These are phyloP conservation scores for Schizopora paradoxa DNA, from an alignment of 1,284 basidiomycete genomes.

Conservation along the genomic window DNA sequence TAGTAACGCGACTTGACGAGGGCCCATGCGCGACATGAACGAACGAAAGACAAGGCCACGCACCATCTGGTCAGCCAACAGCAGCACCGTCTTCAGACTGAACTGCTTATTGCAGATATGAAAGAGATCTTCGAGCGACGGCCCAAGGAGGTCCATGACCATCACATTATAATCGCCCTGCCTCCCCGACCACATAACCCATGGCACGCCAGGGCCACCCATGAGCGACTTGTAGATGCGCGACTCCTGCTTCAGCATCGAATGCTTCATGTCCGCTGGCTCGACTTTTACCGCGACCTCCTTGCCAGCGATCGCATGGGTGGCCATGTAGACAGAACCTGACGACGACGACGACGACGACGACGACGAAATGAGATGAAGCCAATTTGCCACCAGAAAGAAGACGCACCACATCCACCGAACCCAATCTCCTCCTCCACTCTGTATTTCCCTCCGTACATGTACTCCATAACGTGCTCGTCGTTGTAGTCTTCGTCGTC, in stretches of 20 bases:
- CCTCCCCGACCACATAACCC: conserved; percentile 92
- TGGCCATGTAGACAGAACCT: conserved; percentile 92
- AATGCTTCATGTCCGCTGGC: conserved; percentile 75
- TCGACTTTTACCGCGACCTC: conserved; percentile 97
- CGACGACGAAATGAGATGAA: conserved; percentile 10
- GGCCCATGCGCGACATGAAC: neutral
- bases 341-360: conserved; percentile 11
- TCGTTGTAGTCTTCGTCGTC: conserved; percentile 1
- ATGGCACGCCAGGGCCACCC: conserved; percentile 91
- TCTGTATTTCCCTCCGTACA: conserved; percentile 87
- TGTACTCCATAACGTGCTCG: conserved; percentile 51
- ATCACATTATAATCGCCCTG: conserved; percentile 97
- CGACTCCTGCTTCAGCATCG: conserved; percentile 87
- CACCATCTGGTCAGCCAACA: conserved; percentile 89
- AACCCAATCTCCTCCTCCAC: conserved; percentile 94
- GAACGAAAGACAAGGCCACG: conserved; percentile 30
- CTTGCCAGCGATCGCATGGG: conserved; percentile 93
- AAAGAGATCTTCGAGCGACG: conserved; percentile 92
- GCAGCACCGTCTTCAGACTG: conserved; percentile 86
- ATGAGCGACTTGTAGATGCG: conserved; percentile 91
- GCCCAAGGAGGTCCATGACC: conserved; percentile 93
- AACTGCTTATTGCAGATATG: conserved; percentile 93
- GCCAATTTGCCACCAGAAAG: conserved; percentile 1
- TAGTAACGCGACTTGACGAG: neutral
- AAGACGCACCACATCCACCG: conserved; percentile 80